Percentiles rank a stretch among this genome's conserved stretches.
Conservation (phyloP, 768 basidiomycete genomes). For the Chlorophyllum brunneum region DNA sequence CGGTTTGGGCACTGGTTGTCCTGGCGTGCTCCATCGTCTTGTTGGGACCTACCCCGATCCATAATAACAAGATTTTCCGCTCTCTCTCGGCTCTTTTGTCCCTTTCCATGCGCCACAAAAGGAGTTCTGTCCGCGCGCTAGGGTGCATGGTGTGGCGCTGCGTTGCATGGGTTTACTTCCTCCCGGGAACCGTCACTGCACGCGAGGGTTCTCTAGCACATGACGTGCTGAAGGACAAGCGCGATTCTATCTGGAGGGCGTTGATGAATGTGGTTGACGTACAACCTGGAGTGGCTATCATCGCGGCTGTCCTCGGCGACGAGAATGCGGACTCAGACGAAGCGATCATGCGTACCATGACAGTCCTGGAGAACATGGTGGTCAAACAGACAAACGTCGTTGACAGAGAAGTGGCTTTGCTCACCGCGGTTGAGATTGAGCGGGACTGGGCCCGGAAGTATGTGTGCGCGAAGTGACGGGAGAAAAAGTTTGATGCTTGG, state of each 20-base stretch:
- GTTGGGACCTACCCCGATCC: slow-evolving; percentile 52
- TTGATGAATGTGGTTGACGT: slow-evolving; percentile 47
- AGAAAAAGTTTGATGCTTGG: no score
- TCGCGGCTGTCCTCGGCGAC: slow-evolving; percentile 48
- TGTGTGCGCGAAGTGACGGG: no score
- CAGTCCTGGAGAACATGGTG: slow-evolving; percentile 54
- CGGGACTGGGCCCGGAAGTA: no score
- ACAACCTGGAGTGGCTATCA: slow-evolving; percentile 48
- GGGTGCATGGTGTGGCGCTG: slow-evolving; percentile 64
- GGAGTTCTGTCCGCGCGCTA: slow-evolving; percentile 60
- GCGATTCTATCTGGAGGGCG: slow-evolving; percentile 43
- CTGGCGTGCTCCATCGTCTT: slow-evolving; percentile 62
- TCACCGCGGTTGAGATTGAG: no score
- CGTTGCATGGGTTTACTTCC: slow-evolving; percentile 63
- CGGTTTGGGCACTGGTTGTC: slow-evolving; percentile 73
- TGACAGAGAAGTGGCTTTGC: no score
- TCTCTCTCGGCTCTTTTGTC: slow-evolving; percentile 47
- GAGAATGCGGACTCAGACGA: slow-evolving; percentile 29
- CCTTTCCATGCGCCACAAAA: slow-evolving; percentile 56
- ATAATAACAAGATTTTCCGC: slow-evolving; percentile 39
- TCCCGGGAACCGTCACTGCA: slow-evolving; percentile 27
- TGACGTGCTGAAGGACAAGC: slow-evolving; percentile 22
- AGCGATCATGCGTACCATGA: slow-evolving; percentile 41
- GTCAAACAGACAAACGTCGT: slow-evolving; percentile 42
- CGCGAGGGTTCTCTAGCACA: slow-evolving; percentile 5